Evolutionary conservation across 1,139 yeast genomes (phyloP), one percentile per base, ranked within the genome.

Genomic region (Candida sanyaensis): DNA sequence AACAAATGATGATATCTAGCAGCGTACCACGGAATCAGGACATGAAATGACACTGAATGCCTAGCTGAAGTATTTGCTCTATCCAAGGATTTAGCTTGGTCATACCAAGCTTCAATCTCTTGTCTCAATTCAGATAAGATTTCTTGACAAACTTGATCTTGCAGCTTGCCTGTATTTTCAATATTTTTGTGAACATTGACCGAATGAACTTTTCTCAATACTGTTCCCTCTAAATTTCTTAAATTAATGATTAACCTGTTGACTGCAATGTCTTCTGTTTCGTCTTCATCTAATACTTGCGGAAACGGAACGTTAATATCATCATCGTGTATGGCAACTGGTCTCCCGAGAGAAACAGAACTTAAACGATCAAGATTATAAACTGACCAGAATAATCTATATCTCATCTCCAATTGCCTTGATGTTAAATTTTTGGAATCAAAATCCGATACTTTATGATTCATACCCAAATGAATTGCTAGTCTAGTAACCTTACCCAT

Each of bases 331-430:
- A 79, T 66, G 1, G 75, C 69, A 13, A 75, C 67, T 2, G 76
- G 73, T 45, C 80, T 62, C 1, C 80, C 80, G 11, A 76, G 55
- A 4, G 79, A 66, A 1, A 73, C 63, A 1, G 79, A 69, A 13
- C 78, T 68, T 13, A 73, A 57, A 40, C 80, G 57, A 53, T 79
- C 84, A 61, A 73, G 73, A 45, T 71, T 72, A 52, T 74, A 78
- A 9, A 77, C 75, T 42, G 78, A 71, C 83, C 83, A 79, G 52
- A 78, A 78, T 5, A 77, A 59, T 41, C 83, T 60, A 2, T 68
- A 65, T 43, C 75, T 58, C 62, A 70, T 63, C 55, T 78, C 82
- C 3, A 52, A 63, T 60, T 38, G 72, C 73, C 53, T 45, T 0
- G 62, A 53, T 6, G 68, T 57, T 59, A 63, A 54, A 3, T 47